phyloP scores from a whole-genome alignment of 176 grass and related monocot genomes.

The Tillandsia leiboldiana region DNA sequence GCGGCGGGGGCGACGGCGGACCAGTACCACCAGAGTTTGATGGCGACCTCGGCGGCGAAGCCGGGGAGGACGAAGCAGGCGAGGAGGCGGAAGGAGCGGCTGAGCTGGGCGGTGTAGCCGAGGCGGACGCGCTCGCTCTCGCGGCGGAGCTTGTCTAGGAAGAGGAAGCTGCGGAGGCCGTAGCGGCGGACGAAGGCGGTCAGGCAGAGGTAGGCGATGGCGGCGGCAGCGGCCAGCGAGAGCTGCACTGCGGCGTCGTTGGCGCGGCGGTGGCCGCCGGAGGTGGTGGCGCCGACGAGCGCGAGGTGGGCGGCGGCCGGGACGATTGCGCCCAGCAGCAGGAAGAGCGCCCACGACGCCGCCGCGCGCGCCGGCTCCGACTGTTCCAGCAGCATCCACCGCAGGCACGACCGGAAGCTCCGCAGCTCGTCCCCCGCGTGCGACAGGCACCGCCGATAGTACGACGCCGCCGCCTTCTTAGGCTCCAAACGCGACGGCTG shows the following conservation, averaged over 20 bases:
- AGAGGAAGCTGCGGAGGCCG: constrained; percentile 66
- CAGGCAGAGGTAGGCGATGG: constrained; percentile 45
- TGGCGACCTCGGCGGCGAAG: constrained; percentile 45
- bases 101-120: constrained; percentile 45
- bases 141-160: constrained; percentile 48
- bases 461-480: no score
- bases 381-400: constrained; percentile 59
- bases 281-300: neutral
- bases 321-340: constrained; percentile 24
- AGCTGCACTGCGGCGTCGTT: constrained; percentile 57
- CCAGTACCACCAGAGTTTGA: constrained; percentile 64
- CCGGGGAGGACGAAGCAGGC: constrained; percentile 46
- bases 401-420: constrained; percentile 49
- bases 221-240: constrained; percentile 34
- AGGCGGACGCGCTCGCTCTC: constrained; percentile 45
- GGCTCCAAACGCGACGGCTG: no score
- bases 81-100: constrained; percentile 41
- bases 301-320: constrained; percentile 5
- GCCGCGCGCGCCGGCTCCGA: constrained; percentile 22
- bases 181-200: constrained; percentile 28
- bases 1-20: constrained; percentile 6
- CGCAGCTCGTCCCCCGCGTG: constrained; percentile 52
- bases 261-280: constrained; percentile 10
- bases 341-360: constrained; percentile 33
- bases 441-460: constrained; percentile 31